Evolutionary conservation across 306 rosid genomes (phyloP), one percentile per base, ranked within the genome.

Genomic region (Prunus mongolica): DNA sequence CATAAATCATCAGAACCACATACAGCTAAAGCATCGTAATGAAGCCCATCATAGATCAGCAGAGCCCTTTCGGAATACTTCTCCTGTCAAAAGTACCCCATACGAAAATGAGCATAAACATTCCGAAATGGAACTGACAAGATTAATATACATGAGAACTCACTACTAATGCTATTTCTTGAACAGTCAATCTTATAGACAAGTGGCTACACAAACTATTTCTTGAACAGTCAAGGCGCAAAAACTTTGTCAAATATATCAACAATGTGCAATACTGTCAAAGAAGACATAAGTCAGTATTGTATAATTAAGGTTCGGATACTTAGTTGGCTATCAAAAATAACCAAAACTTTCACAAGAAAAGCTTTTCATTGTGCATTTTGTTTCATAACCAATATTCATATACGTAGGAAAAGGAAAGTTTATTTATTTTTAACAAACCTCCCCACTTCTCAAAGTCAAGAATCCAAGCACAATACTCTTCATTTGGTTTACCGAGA

Each of bases 401-500:
- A 58, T 19, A 60, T 45, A 24, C 77, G 27, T 14, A 58, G 25
- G 67, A 72, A 72, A 57, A 50, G 19, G 25, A 78, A 24, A 32
- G 38, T 32, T 32, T 32, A 32, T 32, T 12, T 65, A 20, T 45
- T 60, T n/a, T 64, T 55, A 50, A 82, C 91, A 69, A 78, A 96
- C 99, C 99, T 90, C 99, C 99, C 98, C 98, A 96, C 82, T 96
- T 96, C 82, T 89, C 90, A 8, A 93, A 64, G 87, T 90, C 87
- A 49, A 92, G 93, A 81, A 96, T 96, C 99, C 99, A 96, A 76
- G 84, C 75, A 87, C 96, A 92, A 65, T 96, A 92, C 73, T 87
- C 97, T 79, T 78, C 86, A 65, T 92, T 96, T 41, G 97, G 80
- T 88, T 95, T 95, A 58, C 98, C 98, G 60, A 95, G 98, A 84